A percentile compares a stretch with the other conserved stretches of the same genome.
Conservation (phyloP, 2,329 filamentous ascomycete genomes). For the Dryadomyces quercus-mongolicae region DNA sequence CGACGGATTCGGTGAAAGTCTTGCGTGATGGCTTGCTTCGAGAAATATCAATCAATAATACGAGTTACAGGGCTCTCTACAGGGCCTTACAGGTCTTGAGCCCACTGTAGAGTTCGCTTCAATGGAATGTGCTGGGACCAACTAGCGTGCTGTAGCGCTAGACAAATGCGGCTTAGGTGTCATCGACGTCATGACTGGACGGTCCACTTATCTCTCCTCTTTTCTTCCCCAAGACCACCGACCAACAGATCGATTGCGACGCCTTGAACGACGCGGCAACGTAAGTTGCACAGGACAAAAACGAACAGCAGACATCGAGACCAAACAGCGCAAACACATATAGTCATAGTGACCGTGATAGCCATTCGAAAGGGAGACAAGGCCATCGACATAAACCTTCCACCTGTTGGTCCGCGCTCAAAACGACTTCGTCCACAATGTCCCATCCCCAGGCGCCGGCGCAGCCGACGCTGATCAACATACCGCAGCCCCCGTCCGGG, state of each 20-base stretch:
- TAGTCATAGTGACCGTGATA: too few relatives aligned
- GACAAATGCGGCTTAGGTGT: background rate
- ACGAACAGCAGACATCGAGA: too few relatives aligned
- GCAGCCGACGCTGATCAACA: conserved; percentile 64
- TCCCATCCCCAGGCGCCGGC: conserved; percentile 7
- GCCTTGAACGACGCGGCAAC: background rate
- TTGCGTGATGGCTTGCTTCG: too few relatives aligned
- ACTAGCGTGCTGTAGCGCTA: background rate
- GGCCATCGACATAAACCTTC: too few relatives aligned
- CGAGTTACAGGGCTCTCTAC: background rate
- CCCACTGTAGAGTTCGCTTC: background rate
- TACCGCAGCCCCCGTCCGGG: conserved; percentile 71
- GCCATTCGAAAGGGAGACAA: too few relatives aligned
- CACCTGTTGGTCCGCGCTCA: too few relatives aligned
- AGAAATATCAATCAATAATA: background rate
- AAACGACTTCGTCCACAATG: background rate
- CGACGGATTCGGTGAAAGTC: background rate
- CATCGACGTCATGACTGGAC: background rate
- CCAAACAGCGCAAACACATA: too few relatives aligned
- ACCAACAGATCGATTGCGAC: background rate
- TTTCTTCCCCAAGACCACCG: background rate
- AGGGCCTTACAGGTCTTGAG: background rate
- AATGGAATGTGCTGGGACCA: too few relatives aligned
- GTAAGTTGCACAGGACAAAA: background rate
- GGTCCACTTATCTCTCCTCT: background rate